Conservation (phyloP, 495 filamentous ascomycete species). For the Podospora comata region DNA sequence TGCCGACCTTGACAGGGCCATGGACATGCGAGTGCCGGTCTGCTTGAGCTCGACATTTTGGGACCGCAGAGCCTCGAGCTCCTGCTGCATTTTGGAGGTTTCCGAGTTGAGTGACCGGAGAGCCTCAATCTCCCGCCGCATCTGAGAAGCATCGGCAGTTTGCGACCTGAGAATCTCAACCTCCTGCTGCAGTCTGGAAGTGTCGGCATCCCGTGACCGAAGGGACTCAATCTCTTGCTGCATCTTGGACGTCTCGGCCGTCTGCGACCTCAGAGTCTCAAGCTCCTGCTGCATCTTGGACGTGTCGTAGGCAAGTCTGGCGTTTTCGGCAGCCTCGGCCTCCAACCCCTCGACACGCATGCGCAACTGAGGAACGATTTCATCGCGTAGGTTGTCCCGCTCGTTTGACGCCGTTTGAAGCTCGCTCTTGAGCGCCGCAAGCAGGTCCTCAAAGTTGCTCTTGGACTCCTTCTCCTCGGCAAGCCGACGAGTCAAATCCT, state of each 20-base stretch:
- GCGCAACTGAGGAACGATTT: constrained; percentile 70
- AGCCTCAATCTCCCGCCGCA: constrained; percentile 10
- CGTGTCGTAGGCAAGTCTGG: constrained; percentile 69
- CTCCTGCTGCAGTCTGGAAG: constrained; percentile 76
- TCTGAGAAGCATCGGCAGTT: constrained; percentile 39
- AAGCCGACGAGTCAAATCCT: constrained; percentile 76
- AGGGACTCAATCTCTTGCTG: constrained; percentile 11
- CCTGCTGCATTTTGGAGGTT: constrained; percentile 68
- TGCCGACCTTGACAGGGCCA: constrained; percentile 42
- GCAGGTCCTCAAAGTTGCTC: constrained; percentile 88
- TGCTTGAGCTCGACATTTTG: constrained; percentile 53
- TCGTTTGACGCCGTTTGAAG: constrained; percentile 80
- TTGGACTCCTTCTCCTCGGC: constrained; percentile 83
- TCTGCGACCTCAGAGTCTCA: constrained; percentile 64
- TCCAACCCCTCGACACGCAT: constrained; percentile 76
- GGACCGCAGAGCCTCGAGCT: constrained; percentile 56
- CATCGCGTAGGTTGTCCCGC: constrained; percentile 85
- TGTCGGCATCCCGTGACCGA: constrained; percentile 44
- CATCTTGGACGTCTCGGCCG: constrained; percentile 31
- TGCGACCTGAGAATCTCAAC: constrained; percentile 65
- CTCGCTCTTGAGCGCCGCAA: constrained; percentile 78
- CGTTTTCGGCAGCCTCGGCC: constrained; percentile 60
- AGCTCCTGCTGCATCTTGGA: constrained; percentile 79
- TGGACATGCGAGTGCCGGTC: constrained; percentile 27
- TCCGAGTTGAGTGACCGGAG: constrained; percentile 10